Evolutionary conservation across 2,329 filamentous ascomycete species (phyloP), one percentile per base, ranked within the genome.

Genomic region (Epicoccum sorghinum): DNA sequence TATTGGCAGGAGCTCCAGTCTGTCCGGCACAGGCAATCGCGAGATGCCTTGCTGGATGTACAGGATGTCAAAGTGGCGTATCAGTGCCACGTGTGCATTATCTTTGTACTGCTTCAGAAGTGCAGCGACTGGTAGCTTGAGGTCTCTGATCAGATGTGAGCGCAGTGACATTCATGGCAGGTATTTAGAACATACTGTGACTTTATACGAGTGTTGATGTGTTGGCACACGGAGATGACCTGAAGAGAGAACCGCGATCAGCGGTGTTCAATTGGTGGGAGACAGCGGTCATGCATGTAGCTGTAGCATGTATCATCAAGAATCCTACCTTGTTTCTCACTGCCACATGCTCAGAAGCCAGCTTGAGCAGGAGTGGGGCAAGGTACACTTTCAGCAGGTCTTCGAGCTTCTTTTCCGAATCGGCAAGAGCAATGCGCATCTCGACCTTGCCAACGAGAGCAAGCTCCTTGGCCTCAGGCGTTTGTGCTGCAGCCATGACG

Each of bases 41-140:
- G 82, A 82, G 39, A 90, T 80, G 35, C 93, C 95, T 70, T 96
- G 91, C 68, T 96, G 90, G 33, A 97, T 89, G 70, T 96, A 96
- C 14, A 89, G 82, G 36, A 98, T 79, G 75, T 98, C 93, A 64
- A 97, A 89, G 70, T 96, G 90, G 59, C 91, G 88, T 60, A 99
- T 86, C 33, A 97, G 81, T 1, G 87, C 80, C 10, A 87, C 88
- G 35, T 86, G 60, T 18, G 64, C 81, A 33, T 85, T 86, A 22
- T 90, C 85, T 74, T 96, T 96, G 81, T 96, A 97, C 73, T 98
- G 95, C 64, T 92, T 88, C 49, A 98, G 75, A 14, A 99, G 81
- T 13, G 87, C 86, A n/a, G 86, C 83, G 10, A 98, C 92, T 0
- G 95, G 95, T 5, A 99, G 80, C 48, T 93, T 82, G 60, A 97